Percentiles rank a stretch among this genome's conserved stretches.
Evolutionary conservation across 1,284 basidiomycete genomes (phyloP).

Genomic region (Apiotrichum montevideense): DNA sequence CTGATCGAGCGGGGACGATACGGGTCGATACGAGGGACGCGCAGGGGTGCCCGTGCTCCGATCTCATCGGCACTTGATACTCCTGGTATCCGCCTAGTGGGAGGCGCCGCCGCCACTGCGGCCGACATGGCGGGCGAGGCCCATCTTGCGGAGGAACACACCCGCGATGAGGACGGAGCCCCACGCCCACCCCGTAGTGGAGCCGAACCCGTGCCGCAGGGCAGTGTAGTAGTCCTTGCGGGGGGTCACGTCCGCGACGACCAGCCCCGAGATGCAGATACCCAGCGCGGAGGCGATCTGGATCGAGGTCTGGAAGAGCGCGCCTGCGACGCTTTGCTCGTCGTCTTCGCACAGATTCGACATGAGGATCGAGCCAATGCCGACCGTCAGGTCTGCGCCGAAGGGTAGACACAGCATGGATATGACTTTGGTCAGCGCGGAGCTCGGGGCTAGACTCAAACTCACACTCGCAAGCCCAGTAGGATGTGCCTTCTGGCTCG

Average conservation of each 20-base stretch:
- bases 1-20: too few species aligned
- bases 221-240: conserved; percentile 13
- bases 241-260: conserved; percentile 14
- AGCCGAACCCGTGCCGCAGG: conserved; percentile 23
- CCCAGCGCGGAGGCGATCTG: conserved; percentile 29
- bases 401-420: conserved; percentile 28
- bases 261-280: conserved; percentile 21
- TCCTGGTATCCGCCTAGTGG: background rate
- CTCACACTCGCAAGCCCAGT: conserved; percentile 31
- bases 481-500: conserved; percentile 19
- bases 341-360: conserved; percentile 31
- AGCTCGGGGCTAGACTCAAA: background rate
- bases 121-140: conserved; percentile 13
- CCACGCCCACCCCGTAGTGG: conserved; percentile 22
- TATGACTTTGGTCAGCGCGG: conserved; percentile 13
- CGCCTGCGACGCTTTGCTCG: conserved; percentile 33
- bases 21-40: too few species aligned
- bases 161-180: conserved; percentile 9
- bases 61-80: too few species aligned
- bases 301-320: conserved; percentile 29
- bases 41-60: too few species aligned
- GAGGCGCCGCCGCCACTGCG: background rate
- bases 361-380: conserved; percentile 32
- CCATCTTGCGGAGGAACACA: conserved; percentile 15
- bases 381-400: conserved; percentile 31